phyloP scores from a whole-genome alignment of 768 basidiomycete genomes.

The Stropharia rugosoannulata region DNA sequence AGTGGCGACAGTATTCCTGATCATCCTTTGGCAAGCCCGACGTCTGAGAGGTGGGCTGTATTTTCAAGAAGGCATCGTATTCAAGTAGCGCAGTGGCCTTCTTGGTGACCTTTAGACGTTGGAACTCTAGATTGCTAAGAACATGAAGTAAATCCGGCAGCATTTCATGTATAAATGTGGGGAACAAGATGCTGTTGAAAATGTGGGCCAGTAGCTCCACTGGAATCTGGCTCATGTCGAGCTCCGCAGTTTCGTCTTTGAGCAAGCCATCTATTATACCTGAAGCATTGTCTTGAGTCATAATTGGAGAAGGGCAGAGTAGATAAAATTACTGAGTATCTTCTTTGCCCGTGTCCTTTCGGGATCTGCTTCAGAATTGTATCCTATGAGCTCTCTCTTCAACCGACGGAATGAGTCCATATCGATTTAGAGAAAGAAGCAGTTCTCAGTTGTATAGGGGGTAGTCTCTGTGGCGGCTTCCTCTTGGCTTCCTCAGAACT shows the following conservation, averaged over 20 bases:
- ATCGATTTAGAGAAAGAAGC: too few relatives aligned
- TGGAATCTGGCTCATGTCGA: slow-evolving; percentile 20
- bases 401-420: slow-evolving; percentile 7
- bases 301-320: neutral
- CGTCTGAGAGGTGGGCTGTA: slow-evolving; percentile 4
- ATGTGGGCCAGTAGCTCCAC: slow-evolving; percentile 30
- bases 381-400: slow-evolving; percentile 1
- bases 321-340: slow-evolving; percentile 8
- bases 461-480: neutral
- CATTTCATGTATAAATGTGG: slow-evolving; percentile 19
- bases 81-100: slow-evolving; percentile 24
- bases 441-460: neutral
- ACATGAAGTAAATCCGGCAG: slow-evolving; percentile 34
- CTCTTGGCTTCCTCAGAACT: neutral
- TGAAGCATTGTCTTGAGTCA: neutral
- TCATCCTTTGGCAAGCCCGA: slow-evolving; percentile 15
- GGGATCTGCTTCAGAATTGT: slow-evolving; percentile 8
- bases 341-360: neutral
- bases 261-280: slow-evolving; percentile 8
- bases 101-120: slow-evolving; percentile 26
- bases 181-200: slow-evolving; percentile 29
- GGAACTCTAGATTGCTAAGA: slow-evolving; percentile 35
- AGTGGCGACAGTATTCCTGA: slow-evolving; percentile 14
- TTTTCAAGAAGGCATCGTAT: slow-evolving; percentile 26
- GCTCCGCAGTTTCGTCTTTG: slow-evolving; percentile 4